Percentiles rank a stretch among this genome's conserved stretches.
These are phyloP conservation scores for Peniophora sp. DNA, from an alignment of 1,284 basidiomycete genomes.

Conservation along the genomic window DNA sequence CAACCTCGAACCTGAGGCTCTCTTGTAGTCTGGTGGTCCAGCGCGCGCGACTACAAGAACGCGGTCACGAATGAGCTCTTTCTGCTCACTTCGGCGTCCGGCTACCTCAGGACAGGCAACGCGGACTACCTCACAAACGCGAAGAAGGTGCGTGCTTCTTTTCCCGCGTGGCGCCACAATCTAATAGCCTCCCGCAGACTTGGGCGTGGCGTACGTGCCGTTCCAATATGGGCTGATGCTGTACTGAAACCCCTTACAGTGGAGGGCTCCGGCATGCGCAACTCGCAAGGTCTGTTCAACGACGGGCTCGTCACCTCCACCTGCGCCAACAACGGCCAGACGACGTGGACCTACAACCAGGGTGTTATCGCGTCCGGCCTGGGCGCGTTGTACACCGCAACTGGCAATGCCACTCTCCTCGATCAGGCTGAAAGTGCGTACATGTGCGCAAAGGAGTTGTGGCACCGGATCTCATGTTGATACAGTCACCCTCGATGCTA, in stretches of 20 bases:
- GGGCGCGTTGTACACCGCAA: constrained; percentile 32
- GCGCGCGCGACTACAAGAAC: constrained; percentile 47
- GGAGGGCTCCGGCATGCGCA: constrained; percentile 39
- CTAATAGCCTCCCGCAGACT: constrained; percentile 17
- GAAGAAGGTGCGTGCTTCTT: constrained; percentile 17
- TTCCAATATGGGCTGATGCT: not conserved
- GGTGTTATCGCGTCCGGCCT: constrained; percentile 49
- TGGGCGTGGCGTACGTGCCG: constrained; percentile 38
- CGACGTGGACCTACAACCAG: constrained; percentile 52
- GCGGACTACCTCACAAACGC: constrained; percentile 38
- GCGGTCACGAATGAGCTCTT: constrained; percentile 51
- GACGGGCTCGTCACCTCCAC: constrained; percentile 33
- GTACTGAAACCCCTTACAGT: constrained; percentile 22
- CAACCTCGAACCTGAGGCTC: not conserved
- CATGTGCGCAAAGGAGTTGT: no score
- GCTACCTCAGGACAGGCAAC: constrained; percentile 31
- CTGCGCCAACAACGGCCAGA: constrained; percentile 44
- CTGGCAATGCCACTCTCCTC: constrained; percentile 30
- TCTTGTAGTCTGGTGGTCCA: constrained; percentile 45
- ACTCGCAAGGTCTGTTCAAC: constrained; percentile 40
- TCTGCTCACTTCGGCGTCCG: constrained; percentile 39
- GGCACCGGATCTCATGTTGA: no score
- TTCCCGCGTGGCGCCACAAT: not conserved
- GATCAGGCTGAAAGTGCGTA: constrained; percentile 30
- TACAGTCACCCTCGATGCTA: constrained; percentile 38